Evolutionary conservation across 495 filamentous ascomycete species (phyloP).

Genomic region (Cairneyella variabilis): DNA sequence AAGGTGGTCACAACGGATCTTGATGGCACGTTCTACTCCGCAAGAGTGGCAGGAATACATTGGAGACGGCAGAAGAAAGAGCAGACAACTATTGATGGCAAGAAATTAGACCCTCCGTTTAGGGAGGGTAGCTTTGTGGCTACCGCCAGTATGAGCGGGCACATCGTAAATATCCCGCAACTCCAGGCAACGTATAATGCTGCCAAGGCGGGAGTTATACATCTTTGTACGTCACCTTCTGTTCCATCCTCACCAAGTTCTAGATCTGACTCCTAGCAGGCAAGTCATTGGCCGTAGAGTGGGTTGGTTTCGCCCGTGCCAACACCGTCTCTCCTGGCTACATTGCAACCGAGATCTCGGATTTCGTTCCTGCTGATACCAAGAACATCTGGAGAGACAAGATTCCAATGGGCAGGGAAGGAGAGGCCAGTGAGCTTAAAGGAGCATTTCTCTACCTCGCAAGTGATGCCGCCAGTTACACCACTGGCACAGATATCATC

Average conservation of each 20-base stretch:
- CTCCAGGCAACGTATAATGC: constrained; percentile 84
- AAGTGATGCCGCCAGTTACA: constrained; percentile 79
- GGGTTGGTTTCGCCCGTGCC: constrained; percentile 77
- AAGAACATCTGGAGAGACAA: constrained; percentile 76
- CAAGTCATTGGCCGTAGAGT: constrained; percentile 76
- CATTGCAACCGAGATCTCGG: constrained; percentile 78
- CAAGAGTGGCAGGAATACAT: constrained; percentile 68
- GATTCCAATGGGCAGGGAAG: constrained; percentile 83
- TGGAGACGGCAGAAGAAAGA: constrained; percentile 58
- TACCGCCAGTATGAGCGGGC: constrained; percentile 78
- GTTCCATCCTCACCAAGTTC: too few species aligned
- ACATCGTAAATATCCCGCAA: constrained; percentile 87
- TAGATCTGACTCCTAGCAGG: constrained; percentile 40
- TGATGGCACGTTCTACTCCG: constrained; percentile 80
- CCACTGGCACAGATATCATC: constrained; percentile 72
- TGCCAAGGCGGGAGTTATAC: constrained; percentile 80
- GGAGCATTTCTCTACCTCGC: constrained; percentile 87
- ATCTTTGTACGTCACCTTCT: constrained; percentile 62
- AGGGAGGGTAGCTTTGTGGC: constrained; percentile 70
- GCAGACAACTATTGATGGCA: constrained; percentile 61
- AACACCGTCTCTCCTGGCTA: constrained; percentile 87
- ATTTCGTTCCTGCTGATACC: constrained; percentile 64
- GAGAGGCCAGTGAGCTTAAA: constrained; percentile 73
- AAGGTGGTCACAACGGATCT: constrained; percentile 71
- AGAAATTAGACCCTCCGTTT: constrained; percentile 58